phyloP scores from a whole-genome alignment of 2,329 filamentous ascomycete species.

The Aschersonia sp. region DNA sequence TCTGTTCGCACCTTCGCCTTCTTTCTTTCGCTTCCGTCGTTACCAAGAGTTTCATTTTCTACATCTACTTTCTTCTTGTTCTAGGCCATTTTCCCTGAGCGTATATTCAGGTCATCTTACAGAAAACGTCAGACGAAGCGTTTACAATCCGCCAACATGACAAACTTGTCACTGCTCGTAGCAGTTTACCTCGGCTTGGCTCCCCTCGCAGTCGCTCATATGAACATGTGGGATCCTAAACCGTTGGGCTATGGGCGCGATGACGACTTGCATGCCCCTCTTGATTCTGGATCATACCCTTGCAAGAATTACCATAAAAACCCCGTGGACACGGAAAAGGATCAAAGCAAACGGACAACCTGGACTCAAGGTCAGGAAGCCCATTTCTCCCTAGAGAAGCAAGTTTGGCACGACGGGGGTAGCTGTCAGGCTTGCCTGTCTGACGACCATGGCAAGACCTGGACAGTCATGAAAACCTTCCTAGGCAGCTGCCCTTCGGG shows the following conservation, averaged over 20 bases:
- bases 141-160: constrained; percentile 17
- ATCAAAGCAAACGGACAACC: constrained; percentile 16
- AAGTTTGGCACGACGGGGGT: constrained; percentile 51
- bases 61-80: not conserved
- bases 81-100: not conserved
- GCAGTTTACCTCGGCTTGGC: constrained; percentile 25
- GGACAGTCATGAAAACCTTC: constrained; percentile 50
- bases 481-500: constrained; percentile 35
- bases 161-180: constrained; percentile 21
- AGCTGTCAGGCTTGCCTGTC: constrained; percentile 66
- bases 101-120: not conserved
- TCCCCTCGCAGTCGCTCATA: constrained; percentile 34
- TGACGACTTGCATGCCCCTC: constrained; percentile 10
- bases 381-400: constrained; percentile 49
- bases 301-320: constrained; percentile 53
- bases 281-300: constrained; percentile 20
- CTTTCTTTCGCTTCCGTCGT: not conserved
- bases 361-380: constrained; percentile 49
- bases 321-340: constrained; percentile 23
- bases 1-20: not conserved
- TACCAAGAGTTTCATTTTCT: not conserved
- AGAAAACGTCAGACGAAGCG: too few relatives aligned
- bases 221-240: constrained; percentile 38
- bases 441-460: constrained; percentile 56
- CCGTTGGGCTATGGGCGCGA: constrained; percentile 40